phyloP scores from a whole-genome alignment of 2,329 filamentous ascomycete genomes.

The Sporothrix phasma region DNA sequence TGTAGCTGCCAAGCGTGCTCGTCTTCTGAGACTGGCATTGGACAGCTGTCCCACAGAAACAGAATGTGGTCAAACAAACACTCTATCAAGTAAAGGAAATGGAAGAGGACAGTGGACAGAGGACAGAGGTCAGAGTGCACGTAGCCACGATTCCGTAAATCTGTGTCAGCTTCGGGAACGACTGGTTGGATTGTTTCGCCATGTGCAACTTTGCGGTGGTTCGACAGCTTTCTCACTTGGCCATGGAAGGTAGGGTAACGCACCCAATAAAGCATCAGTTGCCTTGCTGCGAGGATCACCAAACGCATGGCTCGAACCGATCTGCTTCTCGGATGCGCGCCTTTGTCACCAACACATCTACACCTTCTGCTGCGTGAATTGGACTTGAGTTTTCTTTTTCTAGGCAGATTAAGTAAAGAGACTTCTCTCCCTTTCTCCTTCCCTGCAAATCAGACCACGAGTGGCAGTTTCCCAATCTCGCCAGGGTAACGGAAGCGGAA shows the following conservation, averaged over 20 bases:
- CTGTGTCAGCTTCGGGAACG: background rate
- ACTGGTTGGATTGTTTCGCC: background rate
- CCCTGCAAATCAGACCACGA: background rate
- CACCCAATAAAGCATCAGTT: background rate
- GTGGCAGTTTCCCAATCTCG: background rate
- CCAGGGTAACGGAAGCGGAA: background rate
- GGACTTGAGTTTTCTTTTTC: too few relatives aligned
- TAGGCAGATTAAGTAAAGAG: too few relatives aligned
- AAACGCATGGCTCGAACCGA: background rate
- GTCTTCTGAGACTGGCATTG: background rate
- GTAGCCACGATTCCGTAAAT: background rate
- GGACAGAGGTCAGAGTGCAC: background rate
- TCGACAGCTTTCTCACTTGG: background rate
- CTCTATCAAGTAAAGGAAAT: background rate
- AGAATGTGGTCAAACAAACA: background rate
- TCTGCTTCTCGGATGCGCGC: background rate
- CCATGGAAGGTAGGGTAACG: background rate
- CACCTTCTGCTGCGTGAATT: background rate
- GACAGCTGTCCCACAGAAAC: background rate
- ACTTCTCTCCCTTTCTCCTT: background rate
- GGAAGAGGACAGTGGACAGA: background rate
- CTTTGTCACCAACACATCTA: background rate
- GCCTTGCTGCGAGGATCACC: background rate
- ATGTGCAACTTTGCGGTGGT: conserved; percentile 4
- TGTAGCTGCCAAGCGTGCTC: background rate